Percentiles rank a stretch among this genome's conserved stretches.
These are phyloP conservation scores for Hansenula anomala DNA, from an alignment of 1,139 yeast species.

Conservation along the genomic window DNA sequence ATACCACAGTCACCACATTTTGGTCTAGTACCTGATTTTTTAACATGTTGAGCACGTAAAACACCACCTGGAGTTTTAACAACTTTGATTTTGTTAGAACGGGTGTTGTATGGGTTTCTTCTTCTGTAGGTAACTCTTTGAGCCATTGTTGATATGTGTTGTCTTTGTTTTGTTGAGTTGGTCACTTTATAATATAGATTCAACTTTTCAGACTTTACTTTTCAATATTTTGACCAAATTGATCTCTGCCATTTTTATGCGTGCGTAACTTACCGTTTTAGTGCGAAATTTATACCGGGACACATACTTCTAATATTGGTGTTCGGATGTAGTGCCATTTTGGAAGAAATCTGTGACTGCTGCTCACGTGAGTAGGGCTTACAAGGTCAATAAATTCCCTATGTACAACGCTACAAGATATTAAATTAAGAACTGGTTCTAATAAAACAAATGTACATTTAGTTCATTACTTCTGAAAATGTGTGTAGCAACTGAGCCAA, in stretches of 20 bases:
- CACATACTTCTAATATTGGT: neutral
- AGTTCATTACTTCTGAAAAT: slow-evolving; percentile 14
- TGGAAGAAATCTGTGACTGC: slow-evolving; percentile 4
- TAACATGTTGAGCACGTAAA: slow-evolving; percentile 95
- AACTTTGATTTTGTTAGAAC: slow-evolving; percentile 98
- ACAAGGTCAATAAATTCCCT: neutral
- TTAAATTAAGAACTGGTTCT: neutral
- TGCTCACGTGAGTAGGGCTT: neutral
- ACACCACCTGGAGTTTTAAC: slow-evolving; percentile 99
- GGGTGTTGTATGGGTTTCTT: slow-evolving; percentile 93
- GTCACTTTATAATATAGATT: no score
- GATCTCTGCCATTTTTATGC: no score
- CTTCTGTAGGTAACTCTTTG: slow-evolving; percentile 81
- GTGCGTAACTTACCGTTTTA: no score
- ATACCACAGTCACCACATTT: slow-evolving; percentile 99
- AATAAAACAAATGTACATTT: slow-evolving; percentile 22
- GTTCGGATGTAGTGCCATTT: neutral
- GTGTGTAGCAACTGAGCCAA: slow-evolving; percentile 3
- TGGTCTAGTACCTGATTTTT: slow-evolving; percentile 92
- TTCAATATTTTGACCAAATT: no score
- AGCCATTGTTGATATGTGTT: slow-evolving; percentile 41
- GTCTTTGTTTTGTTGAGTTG: neutral
- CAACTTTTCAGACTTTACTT: neutral
- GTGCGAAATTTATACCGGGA: no score
- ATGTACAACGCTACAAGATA: neutral